Percentiles rank a stretch among this genome's conserved stretches.
phyloP scores from a whole-genome alignment of 2,329 filamentous ascomycete species.

The Phialophora macrospora region DNA sequence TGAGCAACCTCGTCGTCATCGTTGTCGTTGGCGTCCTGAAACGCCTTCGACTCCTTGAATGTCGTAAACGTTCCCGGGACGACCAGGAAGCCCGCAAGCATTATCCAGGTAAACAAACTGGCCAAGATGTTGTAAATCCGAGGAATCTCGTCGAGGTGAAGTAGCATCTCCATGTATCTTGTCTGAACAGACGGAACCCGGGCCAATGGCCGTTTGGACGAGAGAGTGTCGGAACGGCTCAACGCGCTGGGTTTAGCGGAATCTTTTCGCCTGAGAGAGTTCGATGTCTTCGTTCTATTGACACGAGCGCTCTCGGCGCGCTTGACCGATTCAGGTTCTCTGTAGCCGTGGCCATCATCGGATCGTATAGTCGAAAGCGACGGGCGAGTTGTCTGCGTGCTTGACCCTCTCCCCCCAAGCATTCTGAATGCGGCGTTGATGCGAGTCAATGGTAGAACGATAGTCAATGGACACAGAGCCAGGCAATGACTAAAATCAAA shows the following conservation, averaged over 20 bases:
- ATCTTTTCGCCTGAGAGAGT: constrained; percentile 18
- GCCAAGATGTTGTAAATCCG: constrained; percentile 52
- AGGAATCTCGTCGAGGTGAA: constrained; percentile 44
- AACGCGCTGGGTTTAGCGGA: constrained; percentile 2
- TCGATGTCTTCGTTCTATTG: neutral
- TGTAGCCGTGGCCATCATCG: constrained; percentile 11
- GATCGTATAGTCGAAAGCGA: constrained; percentile 30
- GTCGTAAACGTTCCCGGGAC: constrained; percentile 59
- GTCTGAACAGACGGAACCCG: constrained; percentile 36
- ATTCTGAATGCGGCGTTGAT: constrained; percentile 4
- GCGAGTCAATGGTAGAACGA: neutral
- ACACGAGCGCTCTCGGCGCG: neutral
- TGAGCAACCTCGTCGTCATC: constrained; percentile 41
- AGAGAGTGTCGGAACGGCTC: constrained; percentile 14
- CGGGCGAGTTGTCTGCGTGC: constrained; percentile 17
- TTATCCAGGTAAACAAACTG: constrained; percentile 54
- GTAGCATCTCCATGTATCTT: constrained; percentile 41
- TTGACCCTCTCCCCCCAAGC: constrained; percentile 14
- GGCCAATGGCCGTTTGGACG: constrained; percentile 26
- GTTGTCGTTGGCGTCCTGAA: constrained; percentile 39
- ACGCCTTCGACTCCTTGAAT: constrained; percentile 44
- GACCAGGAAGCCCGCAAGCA: constrained; percentile 60
- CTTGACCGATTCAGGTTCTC: constrained; percentile 5
- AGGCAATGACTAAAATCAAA: neutral
- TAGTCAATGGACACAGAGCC: neutral